Evolutionary conservation across 140 eudicot genomes (phyloP).

Genomic region (Flaveria floridana): DNA sequence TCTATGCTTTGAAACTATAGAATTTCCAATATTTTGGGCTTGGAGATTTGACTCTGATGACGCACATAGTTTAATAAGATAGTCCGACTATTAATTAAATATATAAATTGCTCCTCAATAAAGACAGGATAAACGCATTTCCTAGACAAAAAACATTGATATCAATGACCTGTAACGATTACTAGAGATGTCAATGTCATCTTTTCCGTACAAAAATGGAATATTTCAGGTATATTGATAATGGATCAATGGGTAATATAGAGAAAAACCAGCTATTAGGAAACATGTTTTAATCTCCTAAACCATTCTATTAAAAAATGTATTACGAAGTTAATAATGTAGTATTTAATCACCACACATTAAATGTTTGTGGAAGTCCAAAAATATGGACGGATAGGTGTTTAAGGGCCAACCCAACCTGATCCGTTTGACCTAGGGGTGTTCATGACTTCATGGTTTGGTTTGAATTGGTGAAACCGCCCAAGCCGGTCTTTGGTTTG

Average conservation of each 20-base stretch:
- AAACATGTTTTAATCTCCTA: neutral
- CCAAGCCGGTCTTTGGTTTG: neutral
- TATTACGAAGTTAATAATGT: too few relatives aligned
- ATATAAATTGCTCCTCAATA: conserved; percentile 1
- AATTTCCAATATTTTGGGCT: neutral
- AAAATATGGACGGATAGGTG: neutral
- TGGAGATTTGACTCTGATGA: neutral
- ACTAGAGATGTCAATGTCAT: neutral
- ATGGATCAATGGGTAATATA: neutral
- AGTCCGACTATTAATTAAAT: neutral
- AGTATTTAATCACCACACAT: neutral
- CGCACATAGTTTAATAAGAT: neutral
- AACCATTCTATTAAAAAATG: neutral
- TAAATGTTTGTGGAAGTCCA: neutral
- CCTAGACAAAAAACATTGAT: neutral
- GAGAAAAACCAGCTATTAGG: neutral
- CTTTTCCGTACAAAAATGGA: neutral
- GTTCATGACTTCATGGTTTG: neutral
- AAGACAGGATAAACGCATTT: conserved; percentile 1
- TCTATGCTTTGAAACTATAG: conserved; percentile 18
- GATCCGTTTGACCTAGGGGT: neutral
- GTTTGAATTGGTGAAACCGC: neutral
- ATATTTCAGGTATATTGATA: neutral
- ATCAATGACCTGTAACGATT: neutral
- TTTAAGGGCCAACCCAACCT: neutral